Evolutionary conservation across 805 yeast genomes (phyloP).

Genomic region (Hanseniaspora lindneri): DNA sequence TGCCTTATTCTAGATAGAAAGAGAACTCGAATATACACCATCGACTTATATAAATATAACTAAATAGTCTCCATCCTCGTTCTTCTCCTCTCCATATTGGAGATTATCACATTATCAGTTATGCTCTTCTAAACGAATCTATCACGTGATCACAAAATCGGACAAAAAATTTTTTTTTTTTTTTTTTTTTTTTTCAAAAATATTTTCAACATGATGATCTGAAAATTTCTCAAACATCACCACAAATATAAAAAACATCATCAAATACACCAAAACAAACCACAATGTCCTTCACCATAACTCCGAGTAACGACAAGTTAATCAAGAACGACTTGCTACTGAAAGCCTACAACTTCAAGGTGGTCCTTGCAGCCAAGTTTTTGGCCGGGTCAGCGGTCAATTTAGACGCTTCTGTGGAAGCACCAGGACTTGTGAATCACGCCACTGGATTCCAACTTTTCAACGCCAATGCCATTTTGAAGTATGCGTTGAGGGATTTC

Average conservation of each 20-base stretch:
- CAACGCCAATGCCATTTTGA: constrained; percentile 61
- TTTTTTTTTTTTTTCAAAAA: too few species aligned
- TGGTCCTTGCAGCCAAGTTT: constrained; percentile 26
- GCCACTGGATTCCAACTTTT: constrained; percentile 33
- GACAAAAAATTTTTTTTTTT: too few species aligned
- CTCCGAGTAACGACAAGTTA: constrained; percentile 11
- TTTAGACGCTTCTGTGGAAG: constrained; percentile 17
- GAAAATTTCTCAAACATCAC: too few species aligned
- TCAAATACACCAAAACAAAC: neutral
- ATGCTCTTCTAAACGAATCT: neutral
- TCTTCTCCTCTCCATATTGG: too few species aligned
- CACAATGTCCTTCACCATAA: constrained; percentile 7
- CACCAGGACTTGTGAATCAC: constrained; percentile 21
- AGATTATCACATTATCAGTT: too few species aligned
- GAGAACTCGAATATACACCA: too few species aligned
- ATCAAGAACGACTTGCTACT: constrained; percentile 8
- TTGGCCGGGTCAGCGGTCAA: constrained; percentile 27
- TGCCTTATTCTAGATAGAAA: too few species aligned
- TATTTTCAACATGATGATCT: too few species aligned
- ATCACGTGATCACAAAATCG: too few species aligned
- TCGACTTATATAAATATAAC: too few species aligned
- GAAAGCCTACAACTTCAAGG: constrained; percentile 27
- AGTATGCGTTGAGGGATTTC: constrained; percentile 46
- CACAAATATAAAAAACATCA: too few species aligned
- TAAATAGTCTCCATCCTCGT: too few species aligned